Conservation (phyloP, 2,329 filamentous ascomycete genomes). For the Cladorrhinum sp. region DNA sequence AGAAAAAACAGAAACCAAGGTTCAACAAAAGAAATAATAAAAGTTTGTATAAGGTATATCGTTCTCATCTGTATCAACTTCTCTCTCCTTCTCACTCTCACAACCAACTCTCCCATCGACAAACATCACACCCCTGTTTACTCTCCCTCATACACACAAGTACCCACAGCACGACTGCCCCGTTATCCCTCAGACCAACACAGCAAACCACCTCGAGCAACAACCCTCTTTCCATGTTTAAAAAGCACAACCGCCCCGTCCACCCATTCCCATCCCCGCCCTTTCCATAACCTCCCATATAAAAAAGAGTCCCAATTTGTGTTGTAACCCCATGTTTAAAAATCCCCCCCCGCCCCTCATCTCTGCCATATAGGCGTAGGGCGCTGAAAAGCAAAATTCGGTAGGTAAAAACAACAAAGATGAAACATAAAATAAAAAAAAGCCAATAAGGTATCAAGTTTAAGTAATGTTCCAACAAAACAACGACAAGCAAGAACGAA, state of each 20-base stretch:
- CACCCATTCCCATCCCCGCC: background rate
- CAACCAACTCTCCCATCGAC: background rate
- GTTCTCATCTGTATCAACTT: background rate
- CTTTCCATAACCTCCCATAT: background rate
- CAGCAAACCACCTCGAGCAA: background rate
- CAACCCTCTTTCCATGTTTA: background rate
- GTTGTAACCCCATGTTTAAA: background rate
- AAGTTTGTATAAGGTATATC: slow-evolving; percentile 4
- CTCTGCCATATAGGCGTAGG: background rate
- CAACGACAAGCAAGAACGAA: background rate
- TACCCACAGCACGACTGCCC: too few relatives aligned
- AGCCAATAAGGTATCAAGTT: slow-evolving; percentile 1
- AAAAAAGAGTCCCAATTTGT: slow-evolving; percentile 1
- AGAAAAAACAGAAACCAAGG: background rate
- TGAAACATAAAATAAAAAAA: background rate
- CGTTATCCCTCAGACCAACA: background rate
- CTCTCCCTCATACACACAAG: background rate
- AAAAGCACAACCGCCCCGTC: background rate
- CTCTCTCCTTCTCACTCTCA: background rate
- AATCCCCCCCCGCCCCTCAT: background rate
- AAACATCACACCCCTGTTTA: background rate
- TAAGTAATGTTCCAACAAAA: background rate
- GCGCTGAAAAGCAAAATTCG: slow-evolving; percentile 2
- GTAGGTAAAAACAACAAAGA: slow-evolving; percentile 1
- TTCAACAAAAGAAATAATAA: slow-evolving; percentile 1